Base-by-base conservation (phyloP, 768 basidiomycete genomes). In the Lentinula edodes region DNA sequence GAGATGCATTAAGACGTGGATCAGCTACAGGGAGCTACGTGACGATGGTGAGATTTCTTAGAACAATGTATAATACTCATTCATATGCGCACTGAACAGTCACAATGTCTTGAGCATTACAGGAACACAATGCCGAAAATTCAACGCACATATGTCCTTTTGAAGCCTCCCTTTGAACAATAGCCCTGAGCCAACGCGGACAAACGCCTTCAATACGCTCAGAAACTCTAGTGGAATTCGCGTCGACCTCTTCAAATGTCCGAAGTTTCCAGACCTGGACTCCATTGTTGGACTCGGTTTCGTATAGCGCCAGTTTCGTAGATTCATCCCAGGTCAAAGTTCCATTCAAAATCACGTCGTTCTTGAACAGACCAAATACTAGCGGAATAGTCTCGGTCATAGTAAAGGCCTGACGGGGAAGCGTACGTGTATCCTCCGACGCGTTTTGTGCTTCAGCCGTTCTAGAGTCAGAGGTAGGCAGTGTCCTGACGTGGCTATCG, bases 291-390 rank as follows among this genome's bases (percentile, higher is more conserved):
- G 68, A 56, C 23, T 65, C 62, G 35, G 66, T 72, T 54, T 75
- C 75, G 48, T 75, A 76, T 23, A 77, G 62, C 18, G 72, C 65
- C 5, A 66, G 15, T 16, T 66, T 62, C 6, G 63, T 63, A 1
- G 66, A 59, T 15, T 73, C 65, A 36, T 75, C 72, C 75, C 73
- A 76, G 4, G 73, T 71, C 9, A 76, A 63, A 6, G 71, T 71
- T 2, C 74, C 77, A 35, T 52, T 57, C n/a, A 76, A 50, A 1
- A 58, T 50, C 2, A 76, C 69, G 16, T 66, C 63, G n/a, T 38
- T 64, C 36, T 68, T 71, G 61, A 72, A 45, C 2, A 73, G 41
- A 18, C 73, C 74, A 61, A 74, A 72, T 9, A 74, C 12, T 10
- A 76, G 35, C 8, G 75, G 68, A 5, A 77, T 67, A 4, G 67